Evolutionary conservation across 306 rosid genomes (phyloP).

Genomic region (barrel medic (Medicago truncatula)): MtrunA17r5.0-ANR NC_053043.1:11128001-11128500

Average conservation of each 20-base stretch:
- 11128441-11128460: slow-evolving; percentile 43
- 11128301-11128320: slow-evolving; percentile 38
- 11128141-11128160: not conserved
- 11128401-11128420: slow-evolving; percentile 28
- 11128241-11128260: not conserved
- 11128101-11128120: too few relatives aligned
- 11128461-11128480: slow-evolving; percentile 44
- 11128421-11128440: slow-evolving; percentile 36
- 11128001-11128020: too few relatives aligned
- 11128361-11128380: slow-evolving; percentile 45
- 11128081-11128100: too few relatives aligned
- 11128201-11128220: not conserved
- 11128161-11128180: not conserved
- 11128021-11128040: too few relatives aligned
- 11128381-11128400: slow-evolving; percentile 27
- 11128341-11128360: slow-evolving; percentile 36
- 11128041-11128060: too few relatives aligned
- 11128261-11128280: not conserved
- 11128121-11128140: slow-evolving; percentile 2
- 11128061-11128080: too few relatives aligned
- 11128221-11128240: not conserved
- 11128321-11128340: slow-evolving; percentile 51
- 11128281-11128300: not conserved
- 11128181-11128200: not conserved
- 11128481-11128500: slow-evolving; percentile 31